A percentile compares a stretch with the other conserved stretches of the same genome.
phyloP scores from a whole-genome alignment of 2,329 filamentous ascomycete species.

The Dactylonectria macrodidyma region DNA sequence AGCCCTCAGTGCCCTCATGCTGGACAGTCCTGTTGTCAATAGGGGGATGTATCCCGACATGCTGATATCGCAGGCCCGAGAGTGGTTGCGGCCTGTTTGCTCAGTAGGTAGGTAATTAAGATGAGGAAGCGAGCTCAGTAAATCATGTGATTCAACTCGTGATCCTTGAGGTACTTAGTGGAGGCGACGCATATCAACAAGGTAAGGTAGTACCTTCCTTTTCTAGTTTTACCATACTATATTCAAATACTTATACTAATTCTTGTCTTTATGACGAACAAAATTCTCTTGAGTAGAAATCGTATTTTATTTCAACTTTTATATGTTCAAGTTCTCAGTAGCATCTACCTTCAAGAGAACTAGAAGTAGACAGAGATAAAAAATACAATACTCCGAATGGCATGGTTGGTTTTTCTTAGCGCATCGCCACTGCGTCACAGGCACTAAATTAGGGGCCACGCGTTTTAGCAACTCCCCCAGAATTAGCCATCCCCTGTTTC shows the following conservation, averaged over 20 bases:
- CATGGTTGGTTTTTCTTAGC: not conserved
- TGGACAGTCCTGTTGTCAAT: conserved; percentile 15
- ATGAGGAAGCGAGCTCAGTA: not conserved
- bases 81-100: not conserved
- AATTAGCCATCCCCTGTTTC: conserved; percentile 2
- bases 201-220: no score
- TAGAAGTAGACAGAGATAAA: no score
- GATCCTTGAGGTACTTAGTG: not conserved
- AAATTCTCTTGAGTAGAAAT: no score
- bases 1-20: conserved; percentile 38
- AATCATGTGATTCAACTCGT: not conserved
- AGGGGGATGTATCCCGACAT: conserved; percentile 9
- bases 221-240: no score
- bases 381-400: not conserved
- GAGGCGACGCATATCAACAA: no score
- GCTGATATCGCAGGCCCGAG: not conserved
- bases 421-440: not conserved
- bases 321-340: no score
- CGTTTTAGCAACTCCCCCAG: not conserved
- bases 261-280: no score
- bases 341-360: no score
- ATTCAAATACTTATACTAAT: no score
- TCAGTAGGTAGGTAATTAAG: not conserved
- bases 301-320: no score
- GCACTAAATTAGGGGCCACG: not conserved